A percentile compares a stretch with the other conserved stretches of the same genome.
These are phyloP conservation scores for Heliosperma pusillum DNA, from an alignment of 148 eudicot species.

Conservation along the genomic window DNA sequence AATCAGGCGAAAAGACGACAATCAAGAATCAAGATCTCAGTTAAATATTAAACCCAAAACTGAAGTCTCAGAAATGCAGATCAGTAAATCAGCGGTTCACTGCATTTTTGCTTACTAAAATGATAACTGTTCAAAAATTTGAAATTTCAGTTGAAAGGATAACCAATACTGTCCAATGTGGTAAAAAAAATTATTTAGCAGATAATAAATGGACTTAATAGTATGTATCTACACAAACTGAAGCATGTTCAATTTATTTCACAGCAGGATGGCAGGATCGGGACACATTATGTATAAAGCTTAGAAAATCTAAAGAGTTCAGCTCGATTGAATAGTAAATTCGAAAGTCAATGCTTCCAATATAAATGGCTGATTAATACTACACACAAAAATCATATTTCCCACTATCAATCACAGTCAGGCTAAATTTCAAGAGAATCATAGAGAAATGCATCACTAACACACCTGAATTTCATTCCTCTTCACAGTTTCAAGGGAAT, in stretches of 20 bases:
- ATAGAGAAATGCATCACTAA: constrained; percentile 4
- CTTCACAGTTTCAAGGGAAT: constrained; percentile 94
- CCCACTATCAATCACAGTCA: too few relatives aligned
- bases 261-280: background rate
- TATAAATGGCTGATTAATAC: background rate
- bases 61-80: background rate
- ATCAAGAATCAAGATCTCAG: background rate
- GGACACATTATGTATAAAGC: background rate
- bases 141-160: background rate
- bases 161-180: background rate
- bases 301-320: background rate
- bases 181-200: background rate
- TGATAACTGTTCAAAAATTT: background rate
- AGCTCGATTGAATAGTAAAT: background rate
- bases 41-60: background rate
- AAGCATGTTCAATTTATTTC: background rate
- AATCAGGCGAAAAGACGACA: background rate
- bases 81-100: background rate
- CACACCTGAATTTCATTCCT: constrained; percentile 88
- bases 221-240: too few relatives aligned
- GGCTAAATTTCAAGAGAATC: background rate
- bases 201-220: background rate
- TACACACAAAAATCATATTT: too few relatives aligned
- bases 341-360: background rate
- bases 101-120: background rate